phyloP scores from a whole-genome alignment of 371 early-diverging fungal genomes.

The Circinella minor region DNA sequence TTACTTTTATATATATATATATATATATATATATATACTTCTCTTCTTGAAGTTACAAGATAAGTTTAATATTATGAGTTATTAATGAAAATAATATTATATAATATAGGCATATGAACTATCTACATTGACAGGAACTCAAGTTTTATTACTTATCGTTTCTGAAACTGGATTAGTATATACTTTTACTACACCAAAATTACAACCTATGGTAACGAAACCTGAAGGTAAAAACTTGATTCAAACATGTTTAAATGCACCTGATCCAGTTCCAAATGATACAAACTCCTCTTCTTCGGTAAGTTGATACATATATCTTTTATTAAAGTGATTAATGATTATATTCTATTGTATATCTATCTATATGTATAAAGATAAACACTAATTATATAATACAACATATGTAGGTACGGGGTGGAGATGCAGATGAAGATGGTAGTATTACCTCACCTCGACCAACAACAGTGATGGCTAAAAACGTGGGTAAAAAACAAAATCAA shows the following conservation, averaged over 20 bases:
- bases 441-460: conserved; percentile 3
- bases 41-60: too few relatives aligned
- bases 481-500: conserved; percentile 1
- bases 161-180: conserved; percentile 98
- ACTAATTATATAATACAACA: too few relatives aligned
- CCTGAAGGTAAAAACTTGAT: conserved; percentile 90
- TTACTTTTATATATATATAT: too few relatives aligned
- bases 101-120: conserved; percentile 93
- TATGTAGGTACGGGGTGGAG: neutral
- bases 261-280: conserved; percentile 14
- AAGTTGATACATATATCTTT: neutral
- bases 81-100: neutral
- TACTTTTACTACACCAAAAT: conserved; percentile 97
- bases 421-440: conserved; percentile 3
- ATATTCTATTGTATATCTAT: neutral
- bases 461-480: conserved; percentile 1
- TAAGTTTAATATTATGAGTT: too few relatives aligned
- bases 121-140: conserved; percentile 95
- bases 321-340: neutral
- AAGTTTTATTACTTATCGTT: conserved; percentile 96
- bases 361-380: too few relatives aligned
- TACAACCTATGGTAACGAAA: conserved; percentile 91
- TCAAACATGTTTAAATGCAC: conserved; percentile 30
- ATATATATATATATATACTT: too few relatives aligned
- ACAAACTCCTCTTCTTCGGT: neutral